Evolutionary conservation across 164 flowering plant genomes (phyloP).

Genomic region (Akebia trifoliata): DNA sequence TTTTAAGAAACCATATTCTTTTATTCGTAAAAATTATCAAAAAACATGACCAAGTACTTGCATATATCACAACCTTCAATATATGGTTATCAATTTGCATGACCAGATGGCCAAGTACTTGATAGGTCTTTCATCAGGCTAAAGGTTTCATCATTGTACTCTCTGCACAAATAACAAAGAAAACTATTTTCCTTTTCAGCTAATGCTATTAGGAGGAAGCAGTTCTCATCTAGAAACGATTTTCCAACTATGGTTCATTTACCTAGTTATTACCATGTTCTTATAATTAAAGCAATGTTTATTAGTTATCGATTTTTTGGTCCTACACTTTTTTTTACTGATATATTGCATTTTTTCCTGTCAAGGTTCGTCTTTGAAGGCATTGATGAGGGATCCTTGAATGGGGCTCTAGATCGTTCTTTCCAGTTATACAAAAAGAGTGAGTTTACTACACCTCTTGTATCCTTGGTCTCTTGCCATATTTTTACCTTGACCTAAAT

Average conservation of each 20-base stretch:
- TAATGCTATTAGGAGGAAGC: neutral
- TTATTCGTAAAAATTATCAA: too few relatives aligned
- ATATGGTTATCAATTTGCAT: too few relatives aligned
- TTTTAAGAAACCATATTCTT: too few relatives aligned
- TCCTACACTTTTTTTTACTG: neutral
- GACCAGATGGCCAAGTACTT: neutral
- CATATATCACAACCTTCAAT: too few relatives aligned
- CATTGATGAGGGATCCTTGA: slow-evolving; percentile 59
- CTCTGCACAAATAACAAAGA: neutral
- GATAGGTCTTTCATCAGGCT: neutral
- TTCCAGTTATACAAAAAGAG: slow-evolving; percentile 41
- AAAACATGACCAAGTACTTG: too few relatives aligned
- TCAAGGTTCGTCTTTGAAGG: slow-evolving; percentile 64
- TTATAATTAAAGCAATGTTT: neutral
- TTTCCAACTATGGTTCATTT: neutral
- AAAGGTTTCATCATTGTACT: neutral
- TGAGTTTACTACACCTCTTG: slow-evolving; percentile 26
- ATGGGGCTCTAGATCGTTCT: slow-evolving; percentile 50
- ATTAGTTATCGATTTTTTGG: neutral
- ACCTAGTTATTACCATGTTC: neutral
- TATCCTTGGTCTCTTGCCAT: neutral
- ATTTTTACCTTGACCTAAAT: neutral
- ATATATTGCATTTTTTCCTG: slow-evolving; percentile 4
- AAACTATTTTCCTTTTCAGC: neutral
- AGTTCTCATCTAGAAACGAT: neutral